phyloP scores from a whole-genome alignment of 768 basidiomycete genomes.

The Tulasnella calospora region DNA sequence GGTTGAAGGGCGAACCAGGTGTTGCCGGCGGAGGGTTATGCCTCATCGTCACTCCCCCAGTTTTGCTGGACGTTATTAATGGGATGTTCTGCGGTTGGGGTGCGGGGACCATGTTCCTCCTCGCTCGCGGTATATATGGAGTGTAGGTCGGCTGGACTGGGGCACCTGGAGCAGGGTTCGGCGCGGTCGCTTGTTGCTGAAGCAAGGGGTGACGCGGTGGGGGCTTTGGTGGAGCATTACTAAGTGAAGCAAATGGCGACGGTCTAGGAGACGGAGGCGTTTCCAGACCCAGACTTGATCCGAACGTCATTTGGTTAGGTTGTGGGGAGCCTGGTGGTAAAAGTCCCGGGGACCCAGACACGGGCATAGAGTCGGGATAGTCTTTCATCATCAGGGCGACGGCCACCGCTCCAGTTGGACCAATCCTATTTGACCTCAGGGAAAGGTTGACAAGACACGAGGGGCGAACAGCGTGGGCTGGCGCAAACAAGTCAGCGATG shows the following conservation, averaged over 20 bases:
- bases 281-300: constrained; percentile 11
- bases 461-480: constrained; percentile 77
- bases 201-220: constrained; percentile 49
- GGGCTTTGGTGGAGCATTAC: constrained; percentile 32
- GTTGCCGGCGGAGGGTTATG: constrained; percentile 34
- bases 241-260: constrained; percentile 38
- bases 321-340: constrained; percentile 18
- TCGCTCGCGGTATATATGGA: constrained; percentile 68
- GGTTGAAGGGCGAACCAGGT: neutral
- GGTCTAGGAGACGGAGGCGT: constrained; percentile 36
- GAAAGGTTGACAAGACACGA: constrained; percentile 86
- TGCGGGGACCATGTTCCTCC: constrained; percentile 22
- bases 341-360: constrained; percentile 5
- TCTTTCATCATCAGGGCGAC: constrained; percentile 95
- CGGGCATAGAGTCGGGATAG: constrained; percentile 60
- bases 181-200: neutral
- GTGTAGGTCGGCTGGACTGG: constrained; percentile 70
- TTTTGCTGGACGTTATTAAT: constrained; percentile 55
- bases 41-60: constrained; percentile 49
- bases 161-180: constrained; percentile 30
- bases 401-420: constrained; percentile 77
- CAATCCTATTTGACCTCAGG: constrained; percentile 82
- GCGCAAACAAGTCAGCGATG: neutral
- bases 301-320: neutral
- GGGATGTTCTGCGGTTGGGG: constrained; percentile 18